These are phyloP conservation scores for Leishmania martiniquensis DNA, from an alignment of 208 protist species.

Conservation along the genomic window DNA sequence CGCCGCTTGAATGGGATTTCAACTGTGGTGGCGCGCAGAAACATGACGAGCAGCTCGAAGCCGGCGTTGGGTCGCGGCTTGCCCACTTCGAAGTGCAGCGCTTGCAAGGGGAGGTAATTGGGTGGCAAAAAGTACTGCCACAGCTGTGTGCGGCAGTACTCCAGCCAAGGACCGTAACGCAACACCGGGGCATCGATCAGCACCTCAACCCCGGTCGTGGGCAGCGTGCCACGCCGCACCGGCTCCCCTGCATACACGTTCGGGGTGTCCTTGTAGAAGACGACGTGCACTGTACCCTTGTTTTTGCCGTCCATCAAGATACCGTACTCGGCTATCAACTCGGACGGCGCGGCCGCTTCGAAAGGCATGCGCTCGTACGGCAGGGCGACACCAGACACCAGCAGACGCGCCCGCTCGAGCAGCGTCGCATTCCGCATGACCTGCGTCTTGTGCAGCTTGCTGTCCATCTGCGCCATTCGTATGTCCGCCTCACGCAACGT, in stretches of 20 bases:
- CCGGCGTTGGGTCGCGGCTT: constrained; percentile 68
- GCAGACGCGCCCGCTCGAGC: constrained; percentile 59
- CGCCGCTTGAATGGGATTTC: constrained; percentile 86
- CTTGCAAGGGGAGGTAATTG: constrained; percentile 70
- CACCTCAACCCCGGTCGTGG: constrained; percentile 77
- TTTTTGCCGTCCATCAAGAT: constrained; percentile 74
- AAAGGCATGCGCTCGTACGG: constrained; percentile 28
- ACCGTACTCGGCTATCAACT: constrained; percentile 79
- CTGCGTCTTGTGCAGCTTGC: constrained; percentile 47
- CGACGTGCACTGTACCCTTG: constrained; percentile 65
- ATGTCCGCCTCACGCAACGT: constrained; percentile 75
- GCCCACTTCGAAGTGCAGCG: constrained; percentile 67
- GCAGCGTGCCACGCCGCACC: constrained; percentile 54
- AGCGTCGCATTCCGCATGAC: constrained; percentile 55
- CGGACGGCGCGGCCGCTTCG: constrained; percentile 38
- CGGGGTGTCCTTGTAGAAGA: constrained; percentile 80
- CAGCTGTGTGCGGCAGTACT: constrained; percentile 82
- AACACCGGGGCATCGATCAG: constrained; percentile 70
- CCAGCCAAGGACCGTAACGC: constrained; percentile 82
- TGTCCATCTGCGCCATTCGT: constrained; percentile 75
- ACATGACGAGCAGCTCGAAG: constrained; percentile 82
- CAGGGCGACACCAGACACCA: constrained; percentile 43
- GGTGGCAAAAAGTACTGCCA: constrained; percentile 81
- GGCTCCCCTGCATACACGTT: constrained; percentile 87
- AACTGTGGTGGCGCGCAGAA: constrained; percentile 66